Base-by-base conservation (phyloP, 2,329 filamentous ascomycete genomes). In the Hypoxylon sp. region DNA sequence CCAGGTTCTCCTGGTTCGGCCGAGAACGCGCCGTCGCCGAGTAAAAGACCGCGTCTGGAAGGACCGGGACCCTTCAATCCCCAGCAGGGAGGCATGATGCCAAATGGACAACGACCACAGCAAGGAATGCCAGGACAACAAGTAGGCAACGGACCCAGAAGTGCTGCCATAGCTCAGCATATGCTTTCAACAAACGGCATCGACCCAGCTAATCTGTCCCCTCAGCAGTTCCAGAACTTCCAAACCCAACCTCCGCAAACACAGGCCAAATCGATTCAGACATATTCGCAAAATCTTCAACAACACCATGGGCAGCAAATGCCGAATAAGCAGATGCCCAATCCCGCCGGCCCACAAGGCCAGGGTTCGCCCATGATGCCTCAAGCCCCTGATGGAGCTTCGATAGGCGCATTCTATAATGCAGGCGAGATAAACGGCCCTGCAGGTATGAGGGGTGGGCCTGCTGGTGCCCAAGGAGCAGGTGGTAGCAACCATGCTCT, bases 1-100 rank as follows among this genome's bases (percentile, higher is more conserved):
- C 91, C 94, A 29, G 90, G 91, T 64, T 97, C 95, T 35, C 95
- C 95, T 6, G 90, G 90, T 55, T 91, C 91, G 39, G 91, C 90
- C 60, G 94, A 98, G 59, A 96, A 96, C 76, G 94, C 93, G 26
- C 94, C 94, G 3, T 98, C 95, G 33, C 95, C 95, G 1, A 95
- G 92, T 70, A 98, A 98, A 84, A 89, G 94, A 76, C 93, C 91
- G 64, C 92, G 94, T 63, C 87, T 97, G 67, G 93, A 94, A 71
- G 90, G 91, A 76, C 88, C 89, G 75, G 86, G 86, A 35, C 86
- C 86, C 9, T 94, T 93, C 81, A 93, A 93, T 78, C 90, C 90
- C 70, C 90, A 90, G 77, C 91, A 91, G 74, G 82, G 83, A 63
- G 85, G 82, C 70, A 92, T 94, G 87, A 91, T 92, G 82, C 88